Evolutionary conservation across 192 early-diverging fungal species (phyloP).

Genomic region (Podila epigama): DNA sequence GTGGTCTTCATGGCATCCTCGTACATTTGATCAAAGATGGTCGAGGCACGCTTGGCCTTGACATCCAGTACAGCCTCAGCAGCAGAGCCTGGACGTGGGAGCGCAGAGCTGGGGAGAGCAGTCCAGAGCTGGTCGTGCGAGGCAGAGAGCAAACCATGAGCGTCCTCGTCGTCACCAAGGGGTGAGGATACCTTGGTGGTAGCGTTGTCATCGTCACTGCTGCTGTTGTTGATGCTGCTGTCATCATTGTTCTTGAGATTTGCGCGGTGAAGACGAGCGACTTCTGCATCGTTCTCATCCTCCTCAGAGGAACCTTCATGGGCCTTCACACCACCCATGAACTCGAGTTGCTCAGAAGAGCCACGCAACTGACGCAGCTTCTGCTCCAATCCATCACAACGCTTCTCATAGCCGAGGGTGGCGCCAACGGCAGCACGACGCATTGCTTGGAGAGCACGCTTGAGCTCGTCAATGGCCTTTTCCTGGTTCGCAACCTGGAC

Average conservation of each 20-base stretch:
- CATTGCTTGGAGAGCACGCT: slow-evolving; percentile 65
- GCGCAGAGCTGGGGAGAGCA: slow-evolving; percentile 27
- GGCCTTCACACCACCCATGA: not conserved
- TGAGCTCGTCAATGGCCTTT: slow-evolving; percentile 58
- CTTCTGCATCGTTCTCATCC: slow-evolving; percentile 47
- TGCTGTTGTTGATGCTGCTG: no score
- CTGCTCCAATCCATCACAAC: slow-evolving; percentile 50
- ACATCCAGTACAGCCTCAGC: slow-evolving; percentile 24
- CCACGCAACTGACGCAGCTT: slow-evolving; percentile 33
- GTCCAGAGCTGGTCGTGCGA: slow-evolving; percentile 32
- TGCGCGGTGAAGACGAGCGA: slow-evolving; percentile 22
- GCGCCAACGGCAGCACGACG: slow-evolving; percentile 61
- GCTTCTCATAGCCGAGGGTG: slow-evolving; percentile 55
- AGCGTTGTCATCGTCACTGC: no score
- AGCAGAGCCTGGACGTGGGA: slow-evolving; percentile 28
- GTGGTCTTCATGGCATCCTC: slow-evolving; percentile 47
- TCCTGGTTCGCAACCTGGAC: slow-evolving; percentile 57
- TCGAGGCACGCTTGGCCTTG: slow-evolving; percentile 44
- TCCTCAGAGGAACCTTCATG: slow-evolving; percentile 41
- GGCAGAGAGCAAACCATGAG: not conserved
- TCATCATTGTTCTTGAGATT: not conserved
- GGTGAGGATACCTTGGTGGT: slow-evolving; percentile 3
- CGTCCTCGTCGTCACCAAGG: not conserved
- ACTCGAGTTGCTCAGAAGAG: slow-evolving; percentile 11
- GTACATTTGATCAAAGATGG: slow-evolving; percentile 46